Evolutionary conservation across 108 stramenopile genomes (phyloP).

Genomic region (Chaetoceros tenuissimus): DNA sequence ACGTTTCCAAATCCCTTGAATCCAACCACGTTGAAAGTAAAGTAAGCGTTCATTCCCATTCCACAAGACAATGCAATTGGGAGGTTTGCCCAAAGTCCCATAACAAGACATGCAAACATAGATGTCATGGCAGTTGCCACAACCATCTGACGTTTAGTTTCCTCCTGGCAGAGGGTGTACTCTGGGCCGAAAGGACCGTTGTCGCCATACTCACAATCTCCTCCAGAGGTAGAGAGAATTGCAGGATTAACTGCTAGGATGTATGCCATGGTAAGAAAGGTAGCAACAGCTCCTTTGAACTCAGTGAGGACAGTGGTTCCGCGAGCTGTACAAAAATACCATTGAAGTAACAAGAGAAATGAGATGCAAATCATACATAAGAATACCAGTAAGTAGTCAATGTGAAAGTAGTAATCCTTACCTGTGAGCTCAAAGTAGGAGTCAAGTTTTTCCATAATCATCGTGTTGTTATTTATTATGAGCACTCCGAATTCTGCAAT

Average conservation of each 20-base stretch:
- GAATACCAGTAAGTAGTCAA: too few species aligned
- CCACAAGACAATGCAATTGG: slow-evolving; percentile 60
- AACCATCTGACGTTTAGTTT: slow-evolving; percentile 35
- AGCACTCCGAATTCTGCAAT: too few species aligned
- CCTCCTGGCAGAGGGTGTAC: slow-evolving; percentile 31
- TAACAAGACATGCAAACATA: slow-evolving; percentile 46
- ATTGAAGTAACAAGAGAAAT: too few species aligned
- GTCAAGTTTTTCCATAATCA: too few species aligned
- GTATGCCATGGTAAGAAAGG: slow-evolving; percentile 63
- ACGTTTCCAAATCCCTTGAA: slow-evolving; percentile 48
- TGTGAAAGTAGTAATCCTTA: too few species aligned
- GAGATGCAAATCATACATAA: too few species aligned
- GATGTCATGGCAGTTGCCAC: slow-evolving; percentile 49
- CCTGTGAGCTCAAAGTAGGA: too few species aligned
- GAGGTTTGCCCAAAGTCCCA: slow-evolving; percentile 53
- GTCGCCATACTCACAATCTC: slow-evolving; percentile 28
- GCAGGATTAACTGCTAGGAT: slow-evolving; percentile 53
- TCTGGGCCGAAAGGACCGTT: slow-evolving; percentile 27
- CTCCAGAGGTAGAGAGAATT: slow-evolving; percentile 50
- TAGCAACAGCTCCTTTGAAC: slow-evolving; percentile 35
- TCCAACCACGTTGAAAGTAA: slow-evolving; percentile 49
- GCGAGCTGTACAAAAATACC: too few species aligned
- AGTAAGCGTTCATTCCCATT: slow-evolving; percentile 73
- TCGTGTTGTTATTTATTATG: too few species aligned
- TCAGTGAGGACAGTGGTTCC: slow-evolving; percentile 31